Percentiles rank a stretch among this genome's conserved stretches.
Evolutionary conservation across 2,329 filamentous ascomycete species (phyloP).

Genomic region (Sarocladium oryzae): DNA sequence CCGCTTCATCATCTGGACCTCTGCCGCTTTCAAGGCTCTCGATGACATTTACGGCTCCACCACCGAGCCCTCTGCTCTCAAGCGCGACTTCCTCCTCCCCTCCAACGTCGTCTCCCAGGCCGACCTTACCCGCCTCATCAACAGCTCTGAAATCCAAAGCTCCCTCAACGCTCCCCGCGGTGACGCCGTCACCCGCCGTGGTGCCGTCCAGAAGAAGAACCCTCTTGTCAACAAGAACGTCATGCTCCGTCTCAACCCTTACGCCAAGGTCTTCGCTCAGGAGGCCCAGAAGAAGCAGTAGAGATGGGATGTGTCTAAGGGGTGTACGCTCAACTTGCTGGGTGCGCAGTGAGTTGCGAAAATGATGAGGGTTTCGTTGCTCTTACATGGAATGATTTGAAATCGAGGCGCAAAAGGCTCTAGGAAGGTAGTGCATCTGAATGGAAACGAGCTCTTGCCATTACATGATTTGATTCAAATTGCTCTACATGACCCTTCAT

Average conservation of each 20-base stretch:
- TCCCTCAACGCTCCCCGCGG: constrained; percentile 91
- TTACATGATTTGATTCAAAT: constrained; percentile 23
- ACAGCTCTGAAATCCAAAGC: constrained; percentile 97
- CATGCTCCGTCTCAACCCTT: constrained; percentile 96
- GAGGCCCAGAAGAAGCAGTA: constrained; percentile 40
- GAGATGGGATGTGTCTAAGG: constrained; percentile 13
- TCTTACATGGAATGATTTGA: constrained; percentile 4
- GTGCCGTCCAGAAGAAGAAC: constrained; percentile 98
- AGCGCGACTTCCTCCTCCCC: constrained; percentile 98
- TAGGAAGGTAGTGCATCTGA: constrained; percentile 5
- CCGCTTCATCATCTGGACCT: constrained; percentile 99
- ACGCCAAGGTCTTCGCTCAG: constrained; percentile 85
- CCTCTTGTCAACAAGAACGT: constrained; percentile 98
- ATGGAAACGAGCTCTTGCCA: constrained; percentile 7
- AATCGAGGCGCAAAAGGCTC: constrained; percentile 8
- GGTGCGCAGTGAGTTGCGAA: constrained; percentile 30
- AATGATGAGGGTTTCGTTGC: constrained; percentile 6
- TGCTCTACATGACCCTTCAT: background rate
- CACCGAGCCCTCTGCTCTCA: constrained; percentile 80
- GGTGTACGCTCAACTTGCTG: constrained; percentile 21
- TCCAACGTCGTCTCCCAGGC: constrained; percentile 89
- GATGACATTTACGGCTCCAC: constrained; percentile 96
- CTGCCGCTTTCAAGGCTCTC: constrained; percentile 90
- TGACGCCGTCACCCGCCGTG: constrained; percentile 81
- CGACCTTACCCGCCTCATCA: constrained; percentile 96